Evolutionary conservation across 1,284 basidiomycete species (phyloP).

Genomic region (Boletus semigastroideus): DNA sequence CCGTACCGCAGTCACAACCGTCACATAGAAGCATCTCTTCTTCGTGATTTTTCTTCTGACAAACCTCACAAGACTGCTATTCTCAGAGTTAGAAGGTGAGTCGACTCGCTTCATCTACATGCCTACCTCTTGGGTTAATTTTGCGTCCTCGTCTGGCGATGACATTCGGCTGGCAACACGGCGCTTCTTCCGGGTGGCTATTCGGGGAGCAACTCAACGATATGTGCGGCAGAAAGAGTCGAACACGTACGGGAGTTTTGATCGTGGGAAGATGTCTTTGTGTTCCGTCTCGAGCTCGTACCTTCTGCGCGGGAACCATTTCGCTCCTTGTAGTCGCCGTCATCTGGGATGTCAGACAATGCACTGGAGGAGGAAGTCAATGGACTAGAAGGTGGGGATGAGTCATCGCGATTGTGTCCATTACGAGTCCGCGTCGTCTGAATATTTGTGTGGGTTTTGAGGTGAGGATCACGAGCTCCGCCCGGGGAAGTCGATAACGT

Average conservation of each 20-base stretch:
- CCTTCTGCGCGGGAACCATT: slow-evolving; percentile 31
- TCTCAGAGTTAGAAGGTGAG: slow-evolving; percentile 20
- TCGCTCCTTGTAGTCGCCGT: slow-evolving; percentile 56
- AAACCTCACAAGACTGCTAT: slow-evolving; percentile 75
- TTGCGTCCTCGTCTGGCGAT: slow-evolving; percentile 40
- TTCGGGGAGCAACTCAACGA: slow-evolving; percentile 7
- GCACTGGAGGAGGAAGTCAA: slow-evolving; percentile 68
- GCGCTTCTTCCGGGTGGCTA: slow-evolving; percentile 39
- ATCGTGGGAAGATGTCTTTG: slow-evolving; percentile 46
- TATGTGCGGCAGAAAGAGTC: slow-evolving; percentile 14
- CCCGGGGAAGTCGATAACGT: slow-evolving; percentile 42
- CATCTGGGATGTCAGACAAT: slow-evolving; percentile 78
- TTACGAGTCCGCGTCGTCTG: slow-evolving; percentile 41
- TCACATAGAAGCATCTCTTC: slow-evolving; percentile 95
- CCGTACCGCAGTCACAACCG: slow-evolving; percentile 91
- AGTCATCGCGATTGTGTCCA: slow-evolving; percentile 37
- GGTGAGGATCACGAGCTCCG: slow-evolving; percentile 37
- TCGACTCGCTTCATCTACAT: slow-evolving; percentile 6
- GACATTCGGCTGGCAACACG: slow-evolving; percentile 33
- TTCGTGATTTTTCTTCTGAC: slow-evolving; percentile 83
- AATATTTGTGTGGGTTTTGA: slow-evolving; percentile 44
- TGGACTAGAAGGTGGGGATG: slow-evolving; percentile 63
- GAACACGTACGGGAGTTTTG: slow-evolving; percentile 37
- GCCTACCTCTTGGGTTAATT: slow-evolving; percentile 53
- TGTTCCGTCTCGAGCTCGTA: slow-evolving; percentile 42